Evolutionary conservation across 2,329 filamentous ascomycete species (phyloP).

Genomic region (Xylariaceae sp.): DNA sequence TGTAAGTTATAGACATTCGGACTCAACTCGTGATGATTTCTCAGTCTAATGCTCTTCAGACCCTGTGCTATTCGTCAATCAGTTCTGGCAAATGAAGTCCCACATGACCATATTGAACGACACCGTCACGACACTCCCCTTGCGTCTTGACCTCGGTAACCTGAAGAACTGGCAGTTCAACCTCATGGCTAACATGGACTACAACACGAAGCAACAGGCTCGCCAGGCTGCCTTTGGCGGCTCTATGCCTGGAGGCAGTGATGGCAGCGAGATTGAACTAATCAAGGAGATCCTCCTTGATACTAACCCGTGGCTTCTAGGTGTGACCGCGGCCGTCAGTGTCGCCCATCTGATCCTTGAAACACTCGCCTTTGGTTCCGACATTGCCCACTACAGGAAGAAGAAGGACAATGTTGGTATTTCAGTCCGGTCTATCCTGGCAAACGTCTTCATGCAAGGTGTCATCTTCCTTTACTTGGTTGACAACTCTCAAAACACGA

Average conservation of each 20-base stretch:
- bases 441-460: slow-evolving; percentile 95
- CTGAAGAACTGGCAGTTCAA: slow-evolving; percentile 86
- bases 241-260: slow-evolving; percentile 68
- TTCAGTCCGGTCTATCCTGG: slow-evolving; percentile 89
- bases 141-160: slow-evolving; percentile 80
- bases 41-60: slow-evolving; percentile 42
- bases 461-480: slow-evolving; percentile 95
- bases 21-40: not conserved
- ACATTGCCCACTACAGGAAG: slow-evolving; percentile 97
- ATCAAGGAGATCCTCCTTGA: slow-evolving; percentile 93
- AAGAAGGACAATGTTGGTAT: slow-evolving; percentile 99
- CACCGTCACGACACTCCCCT: slow-evolving; percentile 73
- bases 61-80: slow-evolving; percentile 87
- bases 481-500: slow-evolving; percentile 96
- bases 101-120: slow-evolving; percentile 92
- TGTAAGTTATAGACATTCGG: slow-evolving; percentile 38
- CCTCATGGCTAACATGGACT: slow-evolving; percentile 76
- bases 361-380: slow-evolving; percentile 92
- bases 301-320: slow-evolving; percentile 83
- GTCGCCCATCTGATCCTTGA: slow-evolving; percentile 93
- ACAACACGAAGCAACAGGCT: slow-evolving; percentile 78
- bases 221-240: slow-evolving; percentile 68
- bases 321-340: slow-evolving; percentile 76
- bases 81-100: slow-evolving; percentile 89
- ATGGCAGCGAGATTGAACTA: slow-evolving; percentile 93